Percentiles rank a stretch among this genome's conserved stretches.
Evolutionary conservation across 768 basidiomycete genomes (phyloP).

Genomic region (Amanita rubescens): DNA sequence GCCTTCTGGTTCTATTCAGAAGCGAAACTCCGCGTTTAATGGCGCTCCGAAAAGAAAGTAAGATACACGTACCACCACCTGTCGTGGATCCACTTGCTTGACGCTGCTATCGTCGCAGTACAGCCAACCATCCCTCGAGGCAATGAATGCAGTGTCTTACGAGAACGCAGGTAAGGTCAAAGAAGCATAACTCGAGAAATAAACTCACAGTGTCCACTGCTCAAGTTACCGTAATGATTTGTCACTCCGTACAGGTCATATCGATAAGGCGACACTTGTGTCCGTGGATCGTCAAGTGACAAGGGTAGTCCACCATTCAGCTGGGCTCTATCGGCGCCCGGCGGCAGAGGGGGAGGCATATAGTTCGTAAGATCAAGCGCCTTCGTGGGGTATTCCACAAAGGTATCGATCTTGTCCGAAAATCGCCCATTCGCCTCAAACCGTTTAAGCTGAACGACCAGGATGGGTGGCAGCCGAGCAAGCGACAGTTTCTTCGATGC

Average conservation of each 20-base stretch:
- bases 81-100: slow-evolving; percentile 60
- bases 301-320: slow-evolving; percentile 35
- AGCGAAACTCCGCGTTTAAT: not conserved
- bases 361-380: slow-evolving; percentile 62
- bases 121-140: slow-evolving; percentile 82
- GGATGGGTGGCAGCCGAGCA: slow-evolving; percentile 86
- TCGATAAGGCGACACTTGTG: slow-evolving; percentile 79
- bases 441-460: slow-evolving; percentile 88
- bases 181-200: not conserved
- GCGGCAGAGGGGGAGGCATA: slow-evolving; percentile 75
- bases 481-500: slow-evolving; percentile 85
- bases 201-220: slow-evolving; percentile 89
- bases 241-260: slow-evolving; percentile 96
- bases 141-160: slow-evolving; percentile 87
- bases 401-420: slow-evolving; percentile 94
- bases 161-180: not conserved
- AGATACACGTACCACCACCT: slow-evolving; percentile 64
- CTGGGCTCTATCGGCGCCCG: slow-evolving; percentile 48
- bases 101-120: slow-evolving; percentile 94
- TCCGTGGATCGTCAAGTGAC: slow-evolving; percentile 63
- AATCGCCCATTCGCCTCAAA: slow-evolving; percentile 89
- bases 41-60: not conserved
- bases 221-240: slow-evolving; percentile 92
- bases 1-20: slow-evolving; percentile 46
- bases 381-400: slow-evolving; percentile 81